phyloP scores from a whole-genome alignment of 768 basidiomycete species.

The Amanita inopinata region DNA sequence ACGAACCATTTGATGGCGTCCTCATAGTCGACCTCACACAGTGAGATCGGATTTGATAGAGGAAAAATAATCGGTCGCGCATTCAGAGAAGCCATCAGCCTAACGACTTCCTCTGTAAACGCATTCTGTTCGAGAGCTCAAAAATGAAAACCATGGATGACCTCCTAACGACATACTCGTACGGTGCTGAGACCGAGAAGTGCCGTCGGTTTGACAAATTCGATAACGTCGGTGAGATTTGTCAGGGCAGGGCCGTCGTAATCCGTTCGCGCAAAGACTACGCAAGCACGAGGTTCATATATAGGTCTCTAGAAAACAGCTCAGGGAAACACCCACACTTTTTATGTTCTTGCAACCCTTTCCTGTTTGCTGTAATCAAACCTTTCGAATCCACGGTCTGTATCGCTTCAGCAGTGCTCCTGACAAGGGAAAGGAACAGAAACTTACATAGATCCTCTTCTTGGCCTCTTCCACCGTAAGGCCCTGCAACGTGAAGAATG shows the following conservation, averaged over 20 bases:
- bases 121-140: slow-evolving; percentile 34
- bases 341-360: slow-evolving; percentile 66
- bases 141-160: background rate
- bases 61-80: slow-evolving; percentile 74
- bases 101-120: slow-evolving; percentile 56
- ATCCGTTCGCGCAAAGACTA: slow-evolving; percentile 66
- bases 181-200: slow-evolving; percentile 66
- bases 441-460: slow-evolving; percentile 53
- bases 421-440: background rate
- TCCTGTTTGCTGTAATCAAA: slow-evolving; percentile 59
- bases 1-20: slow-evolving; percentile 51
- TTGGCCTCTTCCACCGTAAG: slow-evolving; percentile 58
- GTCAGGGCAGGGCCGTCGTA: slow-evolving; percentile 54
- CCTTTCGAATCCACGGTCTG: slow-evolving; percentile 74
- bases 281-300: slow-evolving; percentile 25
- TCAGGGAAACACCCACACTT: slow-evolving; percentile 33
- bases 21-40: slow-evolving; percentile 49
- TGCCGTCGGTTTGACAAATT: slow-evolving; percentile 67
- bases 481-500: slow-evolving; percentile 71
- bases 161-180: slow-evolving; percentile 19
- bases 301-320: slow-evolving; percentile 19
- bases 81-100: slow-evolving; percentile 55
- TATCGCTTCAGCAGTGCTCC: background rate
- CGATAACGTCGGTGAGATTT: slow-evolving; percentile 55
- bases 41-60: slow-evolving; percentile 61